phyloP scores from a whole-genome alignment of 2,329 filamentous ascomycete species.

The Aspergillus brunneoviolaceus region DNA sequence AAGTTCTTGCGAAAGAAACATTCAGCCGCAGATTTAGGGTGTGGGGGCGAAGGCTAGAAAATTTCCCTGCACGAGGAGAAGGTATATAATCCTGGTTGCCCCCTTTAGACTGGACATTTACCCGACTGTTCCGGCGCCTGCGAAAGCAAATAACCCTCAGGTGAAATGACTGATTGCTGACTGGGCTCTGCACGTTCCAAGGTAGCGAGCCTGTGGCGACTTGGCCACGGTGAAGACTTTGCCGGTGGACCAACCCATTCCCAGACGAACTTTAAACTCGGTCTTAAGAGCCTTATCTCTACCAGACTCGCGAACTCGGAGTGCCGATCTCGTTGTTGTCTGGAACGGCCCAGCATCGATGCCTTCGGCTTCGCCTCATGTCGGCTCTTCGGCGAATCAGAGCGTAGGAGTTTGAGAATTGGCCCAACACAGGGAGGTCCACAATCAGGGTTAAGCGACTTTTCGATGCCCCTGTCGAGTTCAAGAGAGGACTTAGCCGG shows the following conservation, averaged over 20 bases:
- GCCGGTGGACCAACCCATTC: conserved; percentile 7
- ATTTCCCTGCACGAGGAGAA: neutral
- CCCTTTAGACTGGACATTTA: neutral
- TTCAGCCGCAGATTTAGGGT: conserved; percentile 25
- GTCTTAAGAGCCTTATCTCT: neutral
- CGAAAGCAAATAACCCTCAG: neutral
- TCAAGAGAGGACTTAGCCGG: conserved; percentile 5
- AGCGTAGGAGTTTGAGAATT: neutral
- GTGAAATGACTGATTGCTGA: conserved; percentile 9
- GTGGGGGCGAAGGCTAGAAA: neutral
- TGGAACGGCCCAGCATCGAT: neutral
- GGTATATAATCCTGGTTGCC: neutral
- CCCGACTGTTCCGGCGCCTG: neutral
- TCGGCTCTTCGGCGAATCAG: conserved; percentile 6
- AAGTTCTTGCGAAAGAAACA: conserved; percentile 18
- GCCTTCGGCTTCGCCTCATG: neutral
- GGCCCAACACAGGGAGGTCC: neutral
- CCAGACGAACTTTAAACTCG: neutral
- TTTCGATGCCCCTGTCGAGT: neutral
- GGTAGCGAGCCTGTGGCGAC: neutral
- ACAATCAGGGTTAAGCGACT: conserved; percentile 6
- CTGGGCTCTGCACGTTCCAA: neutral
- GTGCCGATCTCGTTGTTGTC: neutral
- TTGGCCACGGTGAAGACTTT: conserved; percentile 10
- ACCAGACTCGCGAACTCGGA: neutral